These are phyloP conservation scores for Colletotrichum sp. DNA, from an alignment of 2,329 filamentous ascomycete genomes.

Conservation along the genomic window DNA sequence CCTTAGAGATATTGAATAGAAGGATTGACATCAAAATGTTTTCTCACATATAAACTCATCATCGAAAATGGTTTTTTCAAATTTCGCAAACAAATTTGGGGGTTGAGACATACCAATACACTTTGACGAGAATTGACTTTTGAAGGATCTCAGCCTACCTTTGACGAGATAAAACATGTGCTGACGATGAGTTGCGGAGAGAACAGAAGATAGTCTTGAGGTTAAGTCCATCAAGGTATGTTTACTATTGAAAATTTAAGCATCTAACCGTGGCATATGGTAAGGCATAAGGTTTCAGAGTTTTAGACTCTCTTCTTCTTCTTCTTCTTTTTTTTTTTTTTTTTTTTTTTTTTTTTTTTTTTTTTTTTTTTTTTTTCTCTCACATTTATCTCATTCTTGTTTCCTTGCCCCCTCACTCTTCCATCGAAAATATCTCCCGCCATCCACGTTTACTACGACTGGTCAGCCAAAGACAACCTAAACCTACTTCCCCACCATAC, in stretches of 20 bases:
- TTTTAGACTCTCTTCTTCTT: too few species aligned
- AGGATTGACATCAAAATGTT: neutral
- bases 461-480: neutral
- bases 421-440: too few species aligned
- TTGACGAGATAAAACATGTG: neutral
- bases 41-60: neutral
- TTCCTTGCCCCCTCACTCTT: too few species aligned
- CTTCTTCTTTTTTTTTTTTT: too few species aligned
- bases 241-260: neutral
- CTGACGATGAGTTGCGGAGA: neutral
- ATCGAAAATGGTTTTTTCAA: too few species aligned
- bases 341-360: too few species aligned
- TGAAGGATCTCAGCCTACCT: neutral
- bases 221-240: neutral
- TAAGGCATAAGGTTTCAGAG: neutral
- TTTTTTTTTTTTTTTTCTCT: too few species aligned
- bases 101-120: rapidly evolving
- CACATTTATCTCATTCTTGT: neutral
- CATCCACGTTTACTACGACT: too few species aligned
- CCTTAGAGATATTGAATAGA: rapidly evolving
- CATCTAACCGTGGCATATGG: neutral
- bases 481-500: neutral
- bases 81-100: neutral
- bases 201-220: neutral
- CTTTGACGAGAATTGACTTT: neutral